Base-by-base conservation (phyloP, 2,329 filamentous ascomycete species). In the Fusarium lyarnte region DNA sequence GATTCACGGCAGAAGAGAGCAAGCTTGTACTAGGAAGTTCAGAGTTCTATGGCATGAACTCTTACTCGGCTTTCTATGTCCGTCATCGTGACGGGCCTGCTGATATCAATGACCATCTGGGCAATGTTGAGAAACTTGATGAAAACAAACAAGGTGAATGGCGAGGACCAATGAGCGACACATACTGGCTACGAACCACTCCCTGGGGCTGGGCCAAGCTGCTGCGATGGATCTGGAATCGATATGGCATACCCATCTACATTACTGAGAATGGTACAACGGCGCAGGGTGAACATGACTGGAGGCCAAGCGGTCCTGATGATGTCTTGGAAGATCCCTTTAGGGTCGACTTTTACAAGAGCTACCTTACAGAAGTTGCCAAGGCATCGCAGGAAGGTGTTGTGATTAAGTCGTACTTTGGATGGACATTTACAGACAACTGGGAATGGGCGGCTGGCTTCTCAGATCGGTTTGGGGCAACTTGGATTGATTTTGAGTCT, bases 391-490 rank as follows among this genome's bases (percentile, higher is more conserved):
- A 81, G 46, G 79, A 82, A 36, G 82, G 82, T 1, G 77, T 82
- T 4, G 74, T 83, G 13, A 81, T 84, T 55, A 80, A 81, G 58
- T 81, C 78, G 4, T 84, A 83, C 58, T 84, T 84, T 63, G 82
- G 76, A 0, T 84, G 82, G 82, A 83, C 81, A 1, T 83, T 84
- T 45, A 80, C 79, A 0, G 82, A 84, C 58, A 84, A 84, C n/a
- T 84, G 82, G 82, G 80, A 84, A 65, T 84, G 83, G 83, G 80
- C 82, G n/a, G 81, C 80, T 3, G 83, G 83, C 0, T 84, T 76
- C 58, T 80, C 78, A 0, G 81, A 83, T 63, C 74, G 82, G 2
- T 84, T 84, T 43, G 82, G 83, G 1, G 79, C 79, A 13, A 82
- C 81, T 0, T 85, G 81, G 81, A 76, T 84, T 9, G 82, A 84